Percentiles rank a stretch among this genome's conserved stretches.
Evolutionary conservation across 2,329 filamentous ascomycete genomes (phyloP).

Genomic region (Sporothrix dimorphospora): DNA sequence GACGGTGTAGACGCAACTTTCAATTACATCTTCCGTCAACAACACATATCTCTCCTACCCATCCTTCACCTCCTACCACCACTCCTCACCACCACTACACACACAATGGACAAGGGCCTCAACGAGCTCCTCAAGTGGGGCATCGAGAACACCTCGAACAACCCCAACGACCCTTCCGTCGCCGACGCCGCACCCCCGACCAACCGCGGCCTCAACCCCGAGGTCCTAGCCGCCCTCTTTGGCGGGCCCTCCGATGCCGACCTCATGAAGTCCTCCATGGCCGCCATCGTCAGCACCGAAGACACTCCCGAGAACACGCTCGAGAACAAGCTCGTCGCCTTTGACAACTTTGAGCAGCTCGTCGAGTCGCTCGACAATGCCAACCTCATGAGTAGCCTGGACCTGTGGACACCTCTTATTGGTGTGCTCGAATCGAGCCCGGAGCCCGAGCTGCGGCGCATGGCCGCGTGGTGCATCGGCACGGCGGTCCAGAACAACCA

Average conservation of each 20-base stretch:
- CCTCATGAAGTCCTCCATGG: constrained; percentile 85
- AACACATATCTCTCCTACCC: too few species aligned
- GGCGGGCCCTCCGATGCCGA: constrained; percentile 89
- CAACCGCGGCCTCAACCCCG: constrained; percentile 61
- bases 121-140: constrained; percentile 46
- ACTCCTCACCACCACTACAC: background rate
- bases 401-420: constrained; percentile 81
- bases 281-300: constrained; percentile 59
- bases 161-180: constrained; percentile 33
- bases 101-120: constrained; percentile 42
- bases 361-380: constrained; percentile 95
- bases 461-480: constrained; percentile 92
- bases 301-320: constrained; percentile 55
- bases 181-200: constrained; percentile 37
- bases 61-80: background rate
- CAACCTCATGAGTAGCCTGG: constrained; percentile 82
- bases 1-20: too few species aligned
- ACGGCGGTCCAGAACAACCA: constrained; percentile 97
- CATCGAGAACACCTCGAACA: constrained; percentile 39
- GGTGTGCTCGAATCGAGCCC: constrained; percentile 63
- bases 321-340: constrained; percentile 78
- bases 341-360: constrained; percentile 93
- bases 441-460: constrained; percentile 73
- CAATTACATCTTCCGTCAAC: background rate
- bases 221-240: constrained; percentile 73